phyloP scores from a whole-genome alignment of 768 basidiomycete genomes.

The Phaffia tasmanica region DNA sequence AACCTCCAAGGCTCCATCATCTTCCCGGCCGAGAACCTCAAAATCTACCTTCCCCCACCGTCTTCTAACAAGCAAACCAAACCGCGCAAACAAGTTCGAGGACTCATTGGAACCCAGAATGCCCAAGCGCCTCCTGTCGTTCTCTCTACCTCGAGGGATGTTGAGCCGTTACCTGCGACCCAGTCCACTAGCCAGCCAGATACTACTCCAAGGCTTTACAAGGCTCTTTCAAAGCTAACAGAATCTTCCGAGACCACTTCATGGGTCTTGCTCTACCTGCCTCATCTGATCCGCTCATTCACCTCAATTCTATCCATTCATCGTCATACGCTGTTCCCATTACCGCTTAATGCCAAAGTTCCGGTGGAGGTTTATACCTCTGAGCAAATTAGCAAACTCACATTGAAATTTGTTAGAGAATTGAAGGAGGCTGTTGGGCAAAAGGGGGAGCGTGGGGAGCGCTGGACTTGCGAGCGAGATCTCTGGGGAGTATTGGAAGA shows the following conservation, averaged over 20 bases:
- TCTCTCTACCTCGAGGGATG: too few species aligned
- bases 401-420: slow-evolving; percentile 12
- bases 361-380: slow-evolving; percentile 21
- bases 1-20: slow-evolving; percentile 18
- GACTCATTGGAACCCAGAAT: too few species aligned
- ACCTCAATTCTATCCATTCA: slow-evolving; percentile 12
- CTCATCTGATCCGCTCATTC: slow-evolving; percentile 15
- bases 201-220: not conserved
- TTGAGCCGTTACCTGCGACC: not conserved
- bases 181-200: not conserved
- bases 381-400: slow-evolving; percentile 9
- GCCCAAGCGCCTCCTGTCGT: too few species aligned
- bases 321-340: slow-evolving; percentile 22
- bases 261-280: slow-evolving; percentile 11
- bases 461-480: slow-evolving; percentile 17
- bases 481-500: slow-evolving; percentile 21
- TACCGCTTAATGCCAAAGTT: not conserved
- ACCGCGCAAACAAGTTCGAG: not conserved
- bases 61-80: slow-evolving; percentile 1
- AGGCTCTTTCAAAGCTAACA: not conserved
- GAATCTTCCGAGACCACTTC: not conserved
- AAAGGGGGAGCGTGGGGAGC: not conserved
- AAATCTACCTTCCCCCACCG: not conserved
- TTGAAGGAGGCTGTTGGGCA: slow-evolving; percentile 4
- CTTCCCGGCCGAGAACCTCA: slow-evolving; percentile 24